These are phyloP conservation scores for Schizophyllum commune DNA, from an alignment of 1,284 basidiomycete genomes.

Conservation along the genomic window DNA sequence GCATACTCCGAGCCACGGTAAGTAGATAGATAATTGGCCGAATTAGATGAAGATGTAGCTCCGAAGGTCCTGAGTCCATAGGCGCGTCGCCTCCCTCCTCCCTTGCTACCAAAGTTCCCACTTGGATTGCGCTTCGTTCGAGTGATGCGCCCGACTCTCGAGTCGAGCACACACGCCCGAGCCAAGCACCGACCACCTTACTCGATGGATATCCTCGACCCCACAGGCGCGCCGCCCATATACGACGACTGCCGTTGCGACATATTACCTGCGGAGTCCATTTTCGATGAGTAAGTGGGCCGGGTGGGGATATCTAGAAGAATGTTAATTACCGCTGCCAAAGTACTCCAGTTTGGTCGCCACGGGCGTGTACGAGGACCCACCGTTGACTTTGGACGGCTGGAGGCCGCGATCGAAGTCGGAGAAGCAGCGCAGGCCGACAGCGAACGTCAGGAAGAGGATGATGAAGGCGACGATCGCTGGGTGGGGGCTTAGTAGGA, in stretches of 20 bases:
- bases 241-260: constrained; percentile 34
- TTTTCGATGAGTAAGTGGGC: constrained; percentile 34
- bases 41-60: no score
- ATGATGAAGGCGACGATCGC: constrained; percentile 70
- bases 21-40: no score
- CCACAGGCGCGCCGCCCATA: constrained; percentile 29
- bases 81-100: no score
- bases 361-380: constrained; percentile 34
- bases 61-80: no score
- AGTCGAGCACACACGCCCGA: background rate
- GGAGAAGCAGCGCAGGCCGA: constrained; percentile 69
- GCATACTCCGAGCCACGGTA: background rate
- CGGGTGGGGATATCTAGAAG: constrained; percentile 40
- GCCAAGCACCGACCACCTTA: constrained; percentile 15
- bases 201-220: constrained; percentile 43
- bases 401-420: constrained; percentile 74
- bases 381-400: constrained; percentile 65
- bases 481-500: constrained; percentile 20
- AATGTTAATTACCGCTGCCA: constrained; percentile 23
- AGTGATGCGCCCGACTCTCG: no score
- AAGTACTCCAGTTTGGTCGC: constrained; percentile 17
- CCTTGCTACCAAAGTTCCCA: no score
- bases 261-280: constrained; percentile 35
- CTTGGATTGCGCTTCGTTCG: background rate
- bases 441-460: constrained; percentile 59